Evolutionary conservation across 1,284 basidiomycete species (phyloP), one percentile per base, ranked within the genome.

Genomic region (Ustilago vetiveriae): DNA sequence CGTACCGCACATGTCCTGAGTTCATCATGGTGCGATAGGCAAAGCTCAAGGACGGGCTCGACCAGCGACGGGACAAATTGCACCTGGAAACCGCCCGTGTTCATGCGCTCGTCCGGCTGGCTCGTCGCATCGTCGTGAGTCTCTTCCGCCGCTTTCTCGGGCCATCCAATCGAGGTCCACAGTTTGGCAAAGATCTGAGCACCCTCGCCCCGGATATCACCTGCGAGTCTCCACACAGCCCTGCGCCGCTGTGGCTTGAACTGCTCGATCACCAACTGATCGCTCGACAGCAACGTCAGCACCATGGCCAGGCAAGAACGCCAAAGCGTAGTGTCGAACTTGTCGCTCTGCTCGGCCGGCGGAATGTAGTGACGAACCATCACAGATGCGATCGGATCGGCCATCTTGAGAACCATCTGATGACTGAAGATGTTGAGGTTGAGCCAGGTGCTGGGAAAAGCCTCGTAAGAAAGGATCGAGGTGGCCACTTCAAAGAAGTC

Each of bases 141-240:
- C 14, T 65, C 43, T 13, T 65, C 58, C 2, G 10, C 44, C 2
- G 52, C 27, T 37, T 64, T 54, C 6, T 65, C 55, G 3, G 74
- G 74, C 75, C 72, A 76, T 13, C 76, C 74, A 22, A 98, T 86
- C 4, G 92, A 88, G 74, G 92, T 88, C 95, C 95, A 98, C 3
- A 96, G 84, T 50, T 87, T 88, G 26, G 90, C 83, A 50, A 98
- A 84, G 54, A 96, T 89, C n/a, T 87, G 85, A 1, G 94, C 91
- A 10, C 94, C 94, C 82, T 95, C 91, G 14, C 92, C 93, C 29
- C 95, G 88, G 74, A 97, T 88, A 83, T 98, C 95, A 16, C 94
- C 94, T 3, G 92, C 92, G 14, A 98, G 87, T 39, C 93, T 88
- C 95, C 95, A 98, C 14, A 96, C 92, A 1, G 94, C 92, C 48